A percentile compares a stretch with the other conserved stretches of the same genome.
phyloP scores from a whole-genome alignment of 768 basidiomycete genomes.

The Lentinus tigrinus region DNA sequence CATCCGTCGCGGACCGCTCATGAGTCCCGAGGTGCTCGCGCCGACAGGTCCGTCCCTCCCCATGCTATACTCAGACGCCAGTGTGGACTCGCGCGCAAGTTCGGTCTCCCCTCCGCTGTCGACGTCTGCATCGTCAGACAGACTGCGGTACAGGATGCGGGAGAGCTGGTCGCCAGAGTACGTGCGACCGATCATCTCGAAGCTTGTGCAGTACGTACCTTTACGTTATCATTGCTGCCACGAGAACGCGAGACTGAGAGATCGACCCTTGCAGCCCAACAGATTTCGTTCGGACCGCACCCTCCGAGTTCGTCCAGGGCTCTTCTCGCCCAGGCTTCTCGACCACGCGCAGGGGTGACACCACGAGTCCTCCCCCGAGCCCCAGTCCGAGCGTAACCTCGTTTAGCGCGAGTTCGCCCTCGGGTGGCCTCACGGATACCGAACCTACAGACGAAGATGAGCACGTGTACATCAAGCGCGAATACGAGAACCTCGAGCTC shows the following conservation, averaged over 20 bases:
- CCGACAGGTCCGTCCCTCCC: not conserved
- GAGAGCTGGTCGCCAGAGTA: conserved; percentile 2
- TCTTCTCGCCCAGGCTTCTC: conserved; percentile 1
- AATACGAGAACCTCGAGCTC: not conserved
- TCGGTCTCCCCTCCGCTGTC: not conserved
- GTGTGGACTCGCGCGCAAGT: too few species aligned
- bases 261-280: not conserved
- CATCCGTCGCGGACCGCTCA: not conserved
- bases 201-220: not conserved
- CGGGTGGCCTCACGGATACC: not conserved
- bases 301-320: conserved; percentile 10
- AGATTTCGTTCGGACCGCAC: not conserved
- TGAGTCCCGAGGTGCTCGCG: not conserved
- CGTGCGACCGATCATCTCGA: not conserved
- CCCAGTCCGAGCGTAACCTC: conserved; percentile 12
- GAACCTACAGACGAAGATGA: conserved; percentile 16
- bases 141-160: not conserved
- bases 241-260: not conserved
- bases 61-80: not conserved
- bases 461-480: not conserved
- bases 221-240: not conserved
- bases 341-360: not conserved
- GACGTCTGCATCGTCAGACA: not conserved
- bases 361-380: conserved; percentile 10
- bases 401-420: not conserved